A percentile compares a stretch with the other conserved stretches of the same genome.
phyloP scores from a whole-genome alignment of 768 basidiomycete genomes.

The Kwoniella sp. region DNA sequence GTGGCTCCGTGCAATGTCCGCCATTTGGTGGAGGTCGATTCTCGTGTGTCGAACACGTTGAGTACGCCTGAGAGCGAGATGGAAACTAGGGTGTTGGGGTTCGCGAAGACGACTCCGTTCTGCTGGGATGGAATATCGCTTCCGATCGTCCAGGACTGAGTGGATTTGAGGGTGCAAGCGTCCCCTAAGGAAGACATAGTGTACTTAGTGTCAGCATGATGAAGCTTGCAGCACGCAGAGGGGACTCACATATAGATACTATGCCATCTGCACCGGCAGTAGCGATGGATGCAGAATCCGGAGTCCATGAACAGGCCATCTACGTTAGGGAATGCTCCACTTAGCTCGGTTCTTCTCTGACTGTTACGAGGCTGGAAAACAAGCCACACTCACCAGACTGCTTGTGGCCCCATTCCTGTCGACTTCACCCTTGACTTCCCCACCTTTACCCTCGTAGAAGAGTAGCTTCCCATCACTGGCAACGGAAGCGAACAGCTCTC shows the following conservation, averaged over 20 bases:
- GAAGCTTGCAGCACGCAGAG: neutral
- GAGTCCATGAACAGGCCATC: constrained; percentile 70
- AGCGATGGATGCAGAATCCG: constrained; percentile 70
- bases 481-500: constrained; percentile 80
- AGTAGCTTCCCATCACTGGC: constrained; percentile 83
- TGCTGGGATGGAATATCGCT: constrained; percentile 78
- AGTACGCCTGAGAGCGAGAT: constrained; percentile 80
- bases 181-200: constrained; percentile 72
- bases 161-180: constrained; percentile 68
- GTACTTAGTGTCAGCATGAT: neutral
- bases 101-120: constrained; percentile 79
- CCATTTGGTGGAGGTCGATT: constrained; percentile 64
- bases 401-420: constrained; percentile 36
- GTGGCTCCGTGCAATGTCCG: constrained; percentile 69
- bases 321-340: constrained; percentile 4
- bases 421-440: constrained; percentile 70
- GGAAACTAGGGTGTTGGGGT: constrained; percentile 71
- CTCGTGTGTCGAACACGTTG: constrained; percentile 77
- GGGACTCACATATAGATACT: constrained; percentile 75
- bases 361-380: neutral
- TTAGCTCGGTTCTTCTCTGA: neutral
- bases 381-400: constrained; percentile 30
- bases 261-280: constrained; percentile 85
- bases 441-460: constrained; percentile 86
- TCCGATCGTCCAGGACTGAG: constrained; percentile 72